Percentiles rank a stretch among this genome's conserved stretches.
These are phyloP conservation scores for Phaeosphaeria sp. DNA, from an alignment of 2,329 filamentous ascomycete genomes.

Conservation along the genomic window DNA sequence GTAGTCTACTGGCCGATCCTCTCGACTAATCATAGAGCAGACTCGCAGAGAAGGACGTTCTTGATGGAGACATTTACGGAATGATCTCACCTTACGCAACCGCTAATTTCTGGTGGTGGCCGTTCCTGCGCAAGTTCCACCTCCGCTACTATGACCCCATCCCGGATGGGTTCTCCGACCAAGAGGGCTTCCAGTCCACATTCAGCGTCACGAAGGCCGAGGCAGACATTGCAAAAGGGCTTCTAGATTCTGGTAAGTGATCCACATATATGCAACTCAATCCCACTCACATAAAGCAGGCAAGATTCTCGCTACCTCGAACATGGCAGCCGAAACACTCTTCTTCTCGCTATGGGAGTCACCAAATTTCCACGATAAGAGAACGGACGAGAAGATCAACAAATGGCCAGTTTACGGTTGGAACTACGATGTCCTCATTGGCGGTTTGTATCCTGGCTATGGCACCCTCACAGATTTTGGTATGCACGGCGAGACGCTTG, in stretches of 20 bases:
- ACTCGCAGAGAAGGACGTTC: conserved; percentile 54
- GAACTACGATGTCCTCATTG: conserved; percentile 63
- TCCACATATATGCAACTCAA: background rate
- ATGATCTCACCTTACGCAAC: conserved; percentile 60
- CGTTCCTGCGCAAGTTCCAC: conserved; percentile 60
- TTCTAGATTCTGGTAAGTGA: conserved; percentile 53
- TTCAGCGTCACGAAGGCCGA: conserved; percentile 58
- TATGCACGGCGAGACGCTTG: conserved; percentile 58
- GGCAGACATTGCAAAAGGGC: conserved; percentile 49
- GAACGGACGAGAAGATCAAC: conserved; percentile 52
- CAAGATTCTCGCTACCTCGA: conserved; percentile 56
- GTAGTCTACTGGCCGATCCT: background rate
- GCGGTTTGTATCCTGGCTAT: conserved; percentile 58
- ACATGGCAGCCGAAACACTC: conserved; percentile 58
- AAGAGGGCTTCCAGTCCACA: conserved; percentile 61
- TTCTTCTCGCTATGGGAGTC: conserved; percentile 59
- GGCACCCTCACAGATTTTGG: conserved; percentile 60
- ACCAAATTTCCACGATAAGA: conserved; percentile 62
- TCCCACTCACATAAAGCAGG: conserved; percentile 3
- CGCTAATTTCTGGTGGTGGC: conserved; percentile 64
- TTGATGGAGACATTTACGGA: conserved; percentile 59
- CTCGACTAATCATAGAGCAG: background rate
- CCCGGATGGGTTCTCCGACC: conserved; percentile 47
- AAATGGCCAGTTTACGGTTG: conserved; percentile 61
- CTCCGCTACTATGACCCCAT: conserved; percentile 62